A percentile compares a stretch with the other conserved stretches of the same genome.
These are phyloP conservation scores for Globisporangium alternatum DNA, from an alignment of 352 stramenopile genomes.

Conservation along the genomic window DNA sequence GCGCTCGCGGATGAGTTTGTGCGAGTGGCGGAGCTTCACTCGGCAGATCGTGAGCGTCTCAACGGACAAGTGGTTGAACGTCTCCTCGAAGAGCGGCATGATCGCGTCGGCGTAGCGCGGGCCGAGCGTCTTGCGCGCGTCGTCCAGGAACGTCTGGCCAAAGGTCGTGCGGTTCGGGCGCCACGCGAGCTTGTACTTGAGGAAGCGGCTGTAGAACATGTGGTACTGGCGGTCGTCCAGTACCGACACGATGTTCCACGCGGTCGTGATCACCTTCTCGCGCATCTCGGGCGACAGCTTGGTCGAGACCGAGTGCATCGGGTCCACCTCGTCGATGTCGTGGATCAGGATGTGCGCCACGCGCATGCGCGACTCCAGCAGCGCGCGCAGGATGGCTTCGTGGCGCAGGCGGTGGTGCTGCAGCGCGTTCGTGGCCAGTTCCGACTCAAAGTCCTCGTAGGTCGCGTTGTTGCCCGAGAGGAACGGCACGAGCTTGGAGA, in stretches of 20 bases:
- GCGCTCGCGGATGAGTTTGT: constrained; percentile 58
- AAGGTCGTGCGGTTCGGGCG: constrained; percentile 75
- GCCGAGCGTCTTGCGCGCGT: constrained; percentile 66
- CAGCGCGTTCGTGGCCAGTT: constrained; percentile 47
- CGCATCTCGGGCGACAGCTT: constrained; percentile 61
- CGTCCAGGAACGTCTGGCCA: constrained; percentile 73
- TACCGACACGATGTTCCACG: constrained; percentile 85
- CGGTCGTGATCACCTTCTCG: constrained; percentile 77
- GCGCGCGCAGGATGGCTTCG: constrained; percentile 70
- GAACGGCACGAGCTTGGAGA: constrained; percentile 71
- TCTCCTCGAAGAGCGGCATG: constrained; percentile 79
- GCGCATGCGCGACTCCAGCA: constrained; percentile 83
- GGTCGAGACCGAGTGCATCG: constrained; percentile 46
- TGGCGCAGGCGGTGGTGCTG: constrained; percentile 82
- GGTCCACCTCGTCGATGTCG: constrained; percentile 77
- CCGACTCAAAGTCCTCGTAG: constrained; percentile 72
- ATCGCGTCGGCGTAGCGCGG: constrained; percentile 52
- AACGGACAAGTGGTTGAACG: constrained; percentile 75
- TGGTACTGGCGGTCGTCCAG: constrained; percentile 84
- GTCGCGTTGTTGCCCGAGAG: constrained; percentile 76
- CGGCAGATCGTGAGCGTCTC: constrained; percentile 86
- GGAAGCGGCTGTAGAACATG: constrained; percentile 84
- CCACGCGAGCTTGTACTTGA: constrained; percentile 87
- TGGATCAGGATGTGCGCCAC: constrained; percentile 81
- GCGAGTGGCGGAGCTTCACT: constrained; percentile 69